These are phyloP conservation scores for Clarireedia sp. DNA, from an alignment of 2,329 filamentous ascomycete genomes.

Conservation along the genomic window DNA sequence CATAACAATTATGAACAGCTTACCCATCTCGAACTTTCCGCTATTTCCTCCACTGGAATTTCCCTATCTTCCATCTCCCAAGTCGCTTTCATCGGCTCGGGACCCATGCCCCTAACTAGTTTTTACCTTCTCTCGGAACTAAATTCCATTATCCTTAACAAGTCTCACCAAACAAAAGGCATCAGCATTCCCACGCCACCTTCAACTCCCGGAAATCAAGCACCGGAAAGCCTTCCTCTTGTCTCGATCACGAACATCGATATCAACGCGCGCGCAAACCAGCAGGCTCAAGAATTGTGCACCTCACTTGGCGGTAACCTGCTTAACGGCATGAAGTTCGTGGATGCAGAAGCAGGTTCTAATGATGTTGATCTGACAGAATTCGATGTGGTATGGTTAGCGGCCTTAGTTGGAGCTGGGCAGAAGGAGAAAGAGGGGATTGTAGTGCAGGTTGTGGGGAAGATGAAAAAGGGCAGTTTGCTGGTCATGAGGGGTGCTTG, in stretches of 20 bases:
- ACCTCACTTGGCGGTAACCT: slow-evolving; percentile 26
- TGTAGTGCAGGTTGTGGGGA: slow-evolving; percentile 30
- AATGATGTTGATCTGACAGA: slow-evolving; percentile 21
- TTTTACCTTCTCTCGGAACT: slow-evolving; percentile 36
- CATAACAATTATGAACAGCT: slow-evolving; percentile 42
- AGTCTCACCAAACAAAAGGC: background rate
- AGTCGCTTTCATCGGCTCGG: slow-evolving; percentile 43
- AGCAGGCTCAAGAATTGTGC: slow-evolving; percentile 28
- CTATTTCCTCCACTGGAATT: slow-evolving; percentile 31
- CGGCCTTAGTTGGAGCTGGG: slow-evolving; percentile 40
- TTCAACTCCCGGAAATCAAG: background rate
- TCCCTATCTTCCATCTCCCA: slow-evolving; percentile 24
- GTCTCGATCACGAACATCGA: slow-evolving; percentile 33
- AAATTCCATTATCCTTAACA: slow-evolving; percentile 10
- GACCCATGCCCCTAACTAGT: slow-evolving; percentile 41
- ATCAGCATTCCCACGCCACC: background rate
- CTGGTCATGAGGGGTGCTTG: slow-evolving; percentile 40
- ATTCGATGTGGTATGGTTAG: slow-evolving; percentile 42
- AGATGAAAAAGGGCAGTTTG: slow-evolving; percentile 36
- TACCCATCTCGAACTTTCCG: slow-evolving; percentile 37
- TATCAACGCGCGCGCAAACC: slow-evolving; percentile 31
- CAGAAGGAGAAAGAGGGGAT: slow-evolving; percentile 36
- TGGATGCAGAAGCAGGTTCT: slow-evolving; percentile 29
- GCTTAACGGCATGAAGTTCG: slow-evolving; percentile 31
- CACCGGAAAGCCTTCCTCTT: background rate